Evolutionary conservation across 2,329 filamentous ascomycete species (phyloP).

Genomic region (Helicocarpus griseus): DNA sequence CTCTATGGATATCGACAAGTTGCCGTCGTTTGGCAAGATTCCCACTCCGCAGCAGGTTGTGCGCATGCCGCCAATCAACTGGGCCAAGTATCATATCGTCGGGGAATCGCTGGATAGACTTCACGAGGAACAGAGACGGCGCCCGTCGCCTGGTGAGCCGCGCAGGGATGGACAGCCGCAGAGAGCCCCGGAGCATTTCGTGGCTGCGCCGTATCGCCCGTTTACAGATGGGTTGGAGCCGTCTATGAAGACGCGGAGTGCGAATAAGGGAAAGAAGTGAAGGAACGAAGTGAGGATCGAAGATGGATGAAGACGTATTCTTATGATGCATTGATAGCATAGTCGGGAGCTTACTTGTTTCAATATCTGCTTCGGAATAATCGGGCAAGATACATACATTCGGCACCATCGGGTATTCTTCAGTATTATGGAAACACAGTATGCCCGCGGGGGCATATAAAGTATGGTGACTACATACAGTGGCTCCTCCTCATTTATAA

Average conservation of each 20-base stretch:
- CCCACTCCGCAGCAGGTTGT: conserved; percentile 74
- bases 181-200: conserved; percentile 40
- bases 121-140: conserved; percentile 65
- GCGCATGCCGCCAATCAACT: conserved; percentile 82
- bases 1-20: conserved; percentile 9
- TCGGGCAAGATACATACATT: too few relatives aligned
- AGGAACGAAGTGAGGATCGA: neutral
- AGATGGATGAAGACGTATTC: neutral
- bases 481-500: neutral
- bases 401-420: too few relatives aligned
- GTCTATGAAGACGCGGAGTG: conserved; percentile 21
- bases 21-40: conserved; percentile 49
- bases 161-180: conserved; percentile 19
- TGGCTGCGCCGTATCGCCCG: conserved; percentile 52
- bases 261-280: conserved; percentile 25
- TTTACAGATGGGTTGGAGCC: conserved; percentile 43
- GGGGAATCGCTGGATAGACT: conserved; percentile 75
- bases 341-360: too few relatives aligned
- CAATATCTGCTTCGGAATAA: too few relatives aligned
- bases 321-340: neutral
- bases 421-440: too few relatives aligned
- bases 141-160: conserved; percentile 44
- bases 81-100: conserved; percentile 87
- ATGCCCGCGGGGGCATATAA: too few relatives aligned
- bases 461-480: too few relatives aligned